Percentiles rank a stretch among this genome's conserved stretches.
These are phyloP conservation scores for Rhizoclosmatium sp. DNA, from an alignment of 192 early-diverging fungal species.

Conservation along the genomic window DNA sequence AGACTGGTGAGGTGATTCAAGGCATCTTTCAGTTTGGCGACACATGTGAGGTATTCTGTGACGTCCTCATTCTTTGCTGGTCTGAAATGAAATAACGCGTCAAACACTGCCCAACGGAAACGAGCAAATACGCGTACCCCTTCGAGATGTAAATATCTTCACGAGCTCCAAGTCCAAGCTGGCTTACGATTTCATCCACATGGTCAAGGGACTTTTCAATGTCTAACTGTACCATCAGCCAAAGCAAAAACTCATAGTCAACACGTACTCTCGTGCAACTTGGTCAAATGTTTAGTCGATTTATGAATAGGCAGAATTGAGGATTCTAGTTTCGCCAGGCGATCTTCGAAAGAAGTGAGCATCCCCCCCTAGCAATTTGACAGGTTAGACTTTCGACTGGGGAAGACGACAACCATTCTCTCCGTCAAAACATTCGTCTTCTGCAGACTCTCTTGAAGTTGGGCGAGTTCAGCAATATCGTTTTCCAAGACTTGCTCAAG, in stretches of 20 bases:
- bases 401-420: constrained; percentile 52
- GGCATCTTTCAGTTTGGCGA: constrained; percentile 61
- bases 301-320: constrained; percentile 84
- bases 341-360: constrained; percentile 77
- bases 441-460: constrained; percentile 59
- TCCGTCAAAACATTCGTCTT: constrained; percentile 58
- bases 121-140: constrained; percentile 53
- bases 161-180: constrained; percentile 71
- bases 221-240: constrained; percentile 52
- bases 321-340: constrained; percentile 73
- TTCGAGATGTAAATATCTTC: constrained; percentile 73
- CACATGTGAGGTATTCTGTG: constrained; percentile 64
- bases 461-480: constrained; percentile 59
- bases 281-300: constrained; percentile 76
- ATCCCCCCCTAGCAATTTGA: constrained; percentile 62
- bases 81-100: constrained; percentile 31
- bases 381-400: background rate
- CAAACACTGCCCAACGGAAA: background rate
- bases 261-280: constrained; percentile 72
- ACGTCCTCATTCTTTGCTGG: constrained; percentile 62
- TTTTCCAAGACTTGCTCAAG: constrained; percentile 51
- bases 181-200: constrained; percentile 68
- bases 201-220: constrained; percentile 69
- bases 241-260: background rate
- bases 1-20: constrained; percentile 46